These are phyloP conservation scores for Nannochloropsis salina DNA, from an alignment of 108 stramenopile species.

Conservation along the genomic window DNA sequence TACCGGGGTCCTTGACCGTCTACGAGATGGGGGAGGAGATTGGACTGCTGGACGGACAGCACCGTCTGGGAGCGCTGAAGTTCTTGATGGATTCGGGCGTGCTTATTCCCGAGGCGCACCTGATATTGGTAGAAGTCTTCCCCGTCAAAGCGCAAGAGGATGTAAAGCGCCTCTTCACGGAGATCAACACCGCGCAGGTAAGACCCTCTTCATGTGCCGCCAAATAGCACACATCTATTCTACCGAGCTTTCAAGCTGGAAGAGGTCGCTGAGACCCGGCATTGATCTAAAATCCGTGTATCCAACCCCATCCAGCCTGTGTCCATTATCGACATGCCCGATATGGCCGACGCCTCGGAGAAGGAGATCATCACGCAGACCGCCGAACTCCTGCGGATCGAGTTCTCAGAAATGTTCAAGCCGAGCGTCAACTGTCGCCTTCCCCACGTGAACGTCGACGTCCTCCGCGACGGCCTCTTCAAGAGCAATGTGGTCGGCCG, in stretches of 20 bases:
- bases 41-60: conserved; percentile 52
- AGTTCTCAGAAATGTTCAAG: conserved; percentile 36
- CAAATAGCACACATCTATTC: neutral
- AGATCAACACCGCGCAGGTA: conserved; percentile 33
- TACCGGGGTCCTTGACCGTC: neutral
- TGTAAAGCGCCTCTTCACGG: conserved; percentile 29
- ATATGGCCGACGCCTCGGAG: neutral
- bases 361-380: conserved; percentile 21
- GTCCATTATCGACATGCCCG: conserved; percentile 25
- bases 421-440: conserved; percentile 21
- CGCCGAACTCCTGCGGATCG: neutral
- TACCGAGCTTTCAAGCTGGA: neutral
- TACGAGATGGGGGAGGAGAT: conserved; percentile 24
- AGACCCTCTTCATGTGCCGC: neutral
- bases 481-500: neutral
- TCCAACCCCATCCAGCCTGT: conserved; percentile 20
- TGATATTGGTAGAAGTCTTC: conserved; percentile 35
- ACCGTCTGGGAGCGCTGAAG: conserved; percentile 51
- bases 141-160: conserved; percentile 23
- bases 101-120: neutral
- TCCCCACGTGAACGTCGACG: conserved; percentile 26
- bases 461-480: neutral
- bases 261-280: too few relatives aligned
- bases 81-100: conserved; percentile 41
- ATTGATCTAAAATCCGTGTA: too few relatives aligned